Evolutionary conservation across 2,329 filamentous ascomycete species (phyloP).

Genomic region (Alternaria ventricosa): DNA sequence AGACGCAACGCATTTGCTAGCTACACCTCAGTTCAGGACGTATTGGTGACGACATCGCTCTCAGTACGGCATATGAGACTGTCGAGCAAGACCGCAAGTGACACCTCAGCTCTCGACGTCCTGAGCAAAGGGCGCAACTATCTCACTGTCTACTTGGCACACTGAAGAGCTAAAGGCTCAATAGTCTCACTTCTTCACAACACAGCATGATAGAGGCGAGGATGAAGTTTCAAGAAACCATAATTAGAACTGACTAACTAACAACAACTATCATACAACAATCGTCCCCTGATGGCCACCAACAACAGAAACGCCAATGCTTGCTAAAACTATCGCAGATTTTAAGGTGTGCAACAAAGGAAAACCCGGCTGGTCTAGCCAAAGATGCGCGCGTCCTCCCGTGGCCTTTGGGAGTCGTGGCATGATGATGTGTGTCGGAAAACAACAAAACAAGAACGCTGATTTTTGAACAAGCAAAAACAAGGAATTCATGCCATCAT

Average conservation of each 20-base stretch:
- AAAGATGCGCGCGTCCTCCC: slow-evolving; percentile 19
- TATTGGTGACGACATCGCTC: neutral
- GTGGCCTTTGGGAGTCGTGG: slow-evolving; percentile 12
- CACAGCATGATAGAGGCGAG: too few species aligned
- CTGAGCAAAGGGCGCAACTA: too few species aligned
- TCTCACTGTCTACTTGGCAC: too few species aligned
- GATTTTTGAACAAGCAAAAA: slow-evolving; percentile 4
- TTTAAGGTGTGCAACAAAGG: slow-evolving; percentile 19
- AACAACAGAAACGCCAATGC: slow-evolving; percentile 10
- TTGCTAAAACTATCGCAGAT: slow-evolving; percentile 5
- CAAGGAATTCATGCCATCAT: slow-evolving; percentile 7
- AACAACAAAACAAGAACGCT: slow-evolving; percentile 5
- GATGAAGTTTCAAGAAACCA: neutral
- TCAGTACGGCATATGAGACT: too few species aligned
- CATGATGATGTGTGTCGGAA: slow-evolving; percentile 10
- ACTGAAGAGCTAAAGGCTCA: too few species aligned
- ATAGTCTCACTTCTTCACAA: too few species aligned
- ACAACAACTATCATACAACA: slow-evolving; percentile 4
- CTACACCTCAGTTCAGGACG: neutral
- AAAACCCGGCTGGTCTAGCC: slow-evolving; percentile 31
- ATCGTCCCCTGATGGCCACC: neutral
- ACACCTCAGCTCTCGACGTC: too few species aligned
- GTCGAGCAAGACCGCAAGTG: too few species aligned
- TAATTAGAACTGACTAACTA: neutral
- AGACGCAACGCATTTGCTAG: neutral